Evolutionary conservation across 116 monocot genomes (phyloP), one percentile per base, ranked within the genome.

Genomic region (Zostera marina): DNA sequence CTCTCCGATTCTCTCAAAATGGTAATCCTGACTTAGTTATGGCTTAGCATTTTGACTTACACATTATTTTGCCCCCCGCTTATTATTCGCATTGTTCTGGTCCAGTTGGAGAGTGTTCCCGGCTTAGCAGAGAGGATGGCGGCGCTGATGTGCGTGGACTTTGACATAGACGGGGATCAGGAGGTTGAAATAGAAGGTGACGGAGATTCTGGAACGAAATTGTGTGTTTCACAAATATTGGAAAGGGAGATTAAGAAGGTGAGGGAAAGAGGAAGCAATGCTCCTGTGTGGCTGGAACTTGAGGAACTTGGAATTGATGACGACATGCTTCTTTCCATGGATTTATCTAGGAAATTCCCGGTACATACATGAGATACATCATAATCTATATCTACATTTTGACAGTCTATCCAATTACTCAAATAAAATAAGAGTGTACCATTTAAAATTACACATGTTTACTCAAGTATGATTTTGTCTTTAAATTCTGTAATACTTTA

Each of bases 81-180:
- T 32, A 57, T 4, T 48, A 13, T 44, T 14, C 8, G 44, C 59
- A 47, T 59, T 22, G 40, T 69, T 63, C 44, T 24, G 10, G 55
- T 68, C 41, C 78, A 90, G 90, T 60, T 85, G 51, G 75, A 68
- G 69, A 85, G 83, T 44, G 76, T 98, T 8, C 85, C 82, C 3
- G 90, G 86, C 51, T 62, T 98, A 66, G 86, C 74, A 0, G 78
- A 89, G 77, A 80, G 96, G 62, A 98, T 98, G 96, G 90, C 90
- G 3, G 69, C 83, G 8, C 58, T 98, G 70, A 98, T 98, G 96
- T 98, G 86, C 60, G 90, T 98, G 43, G 86, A 89, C 60, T 10
- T 65, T 12, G 94, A 88, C 52, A 14, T 46, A 54, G 69, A 72
- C 54, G 81, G 54, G 13, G 53, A 12, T n/a, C 75, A 44, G 42